These are phyloP conservation scores for Sequoiadendron giganteum DNA, from an alignment of 75 land plant genomes.

Conservation along the genomic window DNA sequence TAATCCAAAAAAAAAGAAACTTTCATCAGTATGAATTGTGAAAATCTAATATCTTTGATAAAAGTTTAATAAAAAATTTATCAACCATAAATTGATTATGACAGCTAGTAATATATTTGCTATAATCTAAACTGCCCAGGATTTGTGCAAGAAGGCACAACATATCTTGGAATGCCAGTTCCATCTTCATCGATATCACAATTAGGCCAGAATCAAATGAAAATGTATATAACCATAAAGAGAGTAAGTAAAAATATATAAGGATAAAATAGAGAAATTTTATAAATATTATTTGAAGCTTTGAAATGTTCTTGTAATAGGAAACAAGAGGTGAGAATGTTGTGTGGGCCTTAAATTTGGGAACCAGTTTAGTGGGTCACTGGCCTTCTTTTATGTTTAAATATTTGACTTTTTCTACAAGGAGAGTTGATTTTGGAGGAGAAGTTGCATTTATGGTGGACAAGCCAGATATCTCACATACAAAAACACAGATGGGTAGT, in stretches of 20 bases:
- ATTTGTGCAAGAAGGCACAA: background rate
- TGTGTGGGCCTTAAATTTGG: background rate
- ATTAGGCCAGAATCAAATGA: no score
- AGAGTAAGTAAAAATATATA: background rate
- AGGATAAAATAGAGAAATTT: background rate
- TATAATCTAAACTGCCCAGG: background rate
- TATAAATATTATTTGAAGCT: background rate
- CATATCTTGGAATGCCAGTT: no score
- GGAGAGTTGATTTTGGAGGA: background rate
- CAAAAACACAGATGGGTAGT: background rate
- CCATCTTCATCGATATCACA: no score
- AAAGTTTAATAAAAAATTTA: no score
- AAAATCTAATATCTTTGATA: no score
- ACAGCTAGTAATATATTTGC: background rate
- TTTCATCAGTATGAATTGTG: no score
- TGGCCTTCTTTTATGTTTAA: background rate
- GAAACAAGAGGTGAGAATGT: background rate
- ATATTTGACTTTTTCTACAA: background rate
- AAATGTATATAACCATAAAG: background rate
- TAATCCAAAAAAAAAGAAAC: no score
- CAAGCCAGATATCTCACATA: background rate
- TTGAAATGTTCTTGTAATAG: background rate
- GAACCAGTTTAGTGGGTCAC: background rate
- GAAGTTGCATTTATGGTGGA: background rate
- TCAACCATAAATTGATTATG: no score